phyloP scores from a whole-genome alignment of 2,329 filamentous ascomycete species.

The Colletotrichum sp. region DNA sequence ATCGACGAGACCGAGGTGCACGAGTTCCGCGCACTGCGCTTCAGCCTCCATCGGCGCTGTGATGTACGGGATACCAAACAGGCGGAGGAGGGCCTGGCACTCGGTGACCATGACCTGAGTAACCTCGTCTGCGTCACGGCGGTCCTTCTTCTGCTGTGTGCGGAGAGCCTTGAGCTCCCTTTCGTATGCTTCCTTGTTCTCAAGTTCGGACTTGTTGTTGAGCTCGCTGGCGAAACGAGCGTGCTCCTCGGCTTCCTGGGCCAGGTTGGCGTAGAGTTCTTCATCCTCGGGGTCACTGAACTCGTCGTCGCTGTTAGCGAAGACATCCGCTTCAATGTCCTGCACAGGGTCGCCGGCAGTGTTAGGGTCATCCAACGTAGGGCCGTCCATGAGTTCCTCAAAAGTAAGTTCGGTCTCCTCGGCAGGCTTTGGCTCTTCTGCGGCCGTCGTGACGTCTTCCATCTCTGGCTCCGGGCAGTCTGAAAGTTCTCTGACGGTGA shows the following conservation, averaged over 20 bases:
- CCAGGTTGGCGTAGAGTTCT: slow-evolving; percentile 84
- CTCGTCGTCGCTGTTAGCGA: slow-evolving; percentile 68
- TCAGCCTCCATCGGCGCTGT: slow-evolving; percentile 99
- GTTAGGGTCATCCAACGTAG: slow-evolving; percentile 7
- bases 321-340: slow-evolving; percentile 43
- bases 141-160: slow-evolving; percentile 94
- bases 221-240: slow-evolving; percentile 89
- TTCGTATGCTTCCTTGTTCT: slow-evolving; percentile 83
- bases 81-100: slow-evolving; percentile 85
- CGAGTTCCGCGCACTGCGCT: slow-evolving; percentile 94
- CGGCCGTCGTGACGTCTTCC: neutral
- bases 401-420: slow-evolving; percentile 17
- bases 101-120: slow-evolving; percentile 95
- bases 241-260: slow-evolving; percentile 91
- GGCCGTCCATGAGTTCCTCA: slow-evolving; percentile 27
- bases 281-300: slow-evolving; percentile 92
- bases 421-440: neutral
- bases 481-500: slow-evolving; percentile 25
- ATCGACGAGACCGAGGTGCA: slow-evolving; percentile 85
- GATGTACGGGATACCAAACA: slow-evolving; percentile 95
- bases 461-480: slow-evolving; percentile 17
- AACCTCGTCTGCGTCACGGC: slow-evolving; percentile 94
- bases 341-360: slow-evolving; percentile 21
- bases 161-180: slow-evolving; percentile 85
- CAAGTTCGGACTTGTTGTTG: slow-evolving; percentile 73